Percentiles rank a stretch among this genome's conserved stretches.
phyloP scores from a whole-genome alignment of 2,329 filamentous ascomycete genomes.

The Cercospora brassicicola region DNA sequence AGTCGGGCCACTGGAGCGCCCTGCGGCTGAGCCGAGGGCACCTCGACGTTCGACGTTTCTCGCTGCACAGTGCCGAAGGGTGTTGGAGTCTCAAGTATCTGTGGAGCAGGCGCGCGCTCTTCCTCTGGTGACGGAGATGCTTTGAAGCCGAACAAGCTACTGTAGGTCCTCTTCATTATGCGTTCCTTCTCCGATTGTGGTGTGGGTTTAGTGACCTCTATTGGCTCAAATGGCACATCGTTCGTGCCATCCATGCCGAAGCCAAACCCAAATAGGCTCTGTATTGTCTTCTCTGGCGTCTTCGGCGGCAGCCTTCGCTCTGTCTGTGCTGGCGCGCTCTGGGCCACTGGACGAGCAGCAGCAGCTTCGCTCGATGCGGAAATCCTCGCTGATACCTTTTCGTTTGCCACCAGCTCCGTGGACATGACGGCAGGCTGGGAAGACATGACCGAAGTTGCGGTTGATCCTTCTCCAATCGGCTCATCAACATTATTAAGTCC shows the following conservation, averaged over 20 bases:
- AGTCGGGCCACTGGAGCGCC: background rate
- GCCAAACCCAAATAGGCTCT: conserved; percentile 19
- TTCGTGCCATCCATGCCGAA: conserved; percentile 28
- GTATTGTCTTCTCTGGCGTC: conserved; percentile 19
- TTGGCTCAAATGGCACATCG: conserved; percentile 8
- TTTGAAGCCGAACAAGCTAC: conserved; percentile 36
- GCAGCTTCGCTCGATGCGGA: background rate
- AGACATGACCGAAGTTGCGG: background rate
- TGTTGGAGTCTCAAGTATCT: conserved; percentile 13
- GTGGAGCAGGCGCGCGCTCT: conserved; percentile 11
- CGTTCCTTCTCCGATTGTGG: conserved; percentile 35
- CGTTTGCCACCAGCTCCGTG: background rate
- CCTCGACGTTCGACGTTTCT: background rate
- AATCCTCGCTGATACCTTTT: background rate
- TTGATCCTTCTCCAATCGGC: background rate
- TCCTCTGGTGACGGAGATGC: conserved; percentile 31
- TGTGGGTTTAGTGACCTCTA: conserved; percentile 16
- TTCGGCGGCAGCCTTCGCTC: conserved; percentile 1
- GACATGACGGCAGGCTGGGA: background rate
- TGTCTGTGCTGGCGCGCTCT: background rate
- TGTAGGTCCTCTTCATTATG: conserved; percentile 35
- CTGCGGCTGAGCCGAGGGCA: background rate
- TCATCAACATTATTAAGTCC: background rate
- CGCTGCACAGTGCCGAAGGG: conserved; percentile 4
- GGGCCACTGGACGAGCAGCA: background rate